These are phyloP conservation scores for Fusarium sp. DNA, from an alignment of 2,329 filamentous ascomycete species.

Conservation along the genomic window DNA sequence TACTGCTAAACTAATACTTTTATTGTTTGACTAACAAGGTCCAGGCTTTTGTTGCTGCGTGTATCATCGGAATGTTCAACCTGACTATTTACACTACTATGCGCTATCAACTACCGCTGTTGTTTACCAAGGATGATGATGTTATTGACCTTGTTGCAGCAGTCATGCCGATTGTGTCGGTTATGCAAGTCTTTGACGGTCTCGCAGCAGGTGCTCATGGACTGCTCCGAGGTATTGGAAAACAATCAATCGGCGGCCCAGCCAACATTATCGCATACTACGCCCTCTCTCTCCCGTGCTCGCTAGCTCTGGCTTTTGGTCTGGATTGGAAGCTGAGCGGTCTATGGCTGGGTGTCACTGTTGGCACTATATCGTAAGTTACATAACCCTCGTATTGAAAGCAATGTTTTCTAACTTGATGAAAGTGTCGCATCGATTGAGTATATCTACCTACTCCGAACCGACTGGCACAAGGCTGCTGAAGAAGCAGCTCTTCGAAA, in stretches of 20 bases:
- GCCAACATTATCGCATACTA: constrained; percentile 91
- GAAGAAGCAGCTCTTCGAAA: constrained; percentile 66
- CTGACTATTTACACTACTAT: constrained; percentile 75
- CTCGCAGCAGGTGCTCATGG: constrained; percentile 84
- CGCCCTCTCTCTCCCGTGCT: constrained; percentile 84
- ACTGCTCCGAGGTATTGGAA: constrained; percentile 85
- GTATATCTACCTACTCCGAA: constrained; percentile 64
- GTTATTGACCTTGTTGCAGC: constrained; percentile 76
- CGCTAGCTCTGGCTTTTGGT: constrained; percentile 81
- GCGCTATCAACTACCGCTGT: constrained; percentile 77
- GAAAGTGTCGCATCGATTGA: constrained; percentile 65
- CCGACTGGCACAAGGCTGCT: constrained; percentile 66
- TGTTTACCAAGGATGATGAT: constrained; percentile 81
- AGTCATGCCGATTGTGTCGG: constrained; percentile 83
- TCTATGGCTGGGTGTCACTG: constrained; percentile 82
- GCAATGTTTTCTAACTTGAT: constrained; percentile 17
- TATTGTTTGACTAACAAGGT: constrained; percentile 3
- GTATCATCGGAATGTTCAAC: constrained; percentile 83
- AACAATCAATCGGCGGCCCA: constrained; percentile 90
- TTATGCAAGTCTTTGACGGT: constrained; percentile 92
- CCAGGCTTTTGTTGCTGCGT: constrained; percentile 71
- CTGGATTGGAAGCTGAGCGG: constrained; percentile 82
- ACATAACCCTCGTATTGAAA: neutral
- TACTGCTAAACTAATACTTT: neutral
- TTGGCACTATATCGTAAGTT: constrained; percentile 75